Evolutionary conservation across 768 basidiomycete genomes (phyloP).

Genomic region (Russula virescens): DNA sequence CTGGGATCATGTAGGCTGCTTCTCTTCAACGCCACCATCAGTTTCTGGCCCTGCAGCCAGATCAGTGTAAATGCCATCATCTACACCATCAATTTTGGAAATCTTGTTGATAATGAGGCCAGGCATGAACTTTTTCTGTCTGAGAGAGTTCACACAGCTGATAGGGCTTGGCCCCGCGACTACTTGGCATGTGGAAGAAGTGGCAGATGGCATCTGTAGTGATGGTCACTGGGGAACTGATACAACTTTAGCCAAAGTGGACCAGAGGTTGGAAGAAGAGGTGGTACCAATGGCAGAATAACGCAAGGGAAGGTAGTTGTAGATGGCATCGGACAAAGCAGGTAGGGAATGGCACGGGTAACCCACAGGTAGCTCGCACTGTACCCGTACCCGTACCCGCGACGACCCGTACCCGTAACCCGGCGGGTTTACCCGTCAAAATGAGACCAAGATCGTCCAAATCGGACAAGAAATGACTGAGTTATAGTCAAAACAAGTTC

Average conservation of each 20-base stretch:
- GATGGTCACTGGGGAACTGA: conserved; percentile 23
- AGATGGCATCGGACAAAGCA: conserved; percentile 4
- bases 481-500: too few species aligned
- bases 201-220: conserved; percentile 12
- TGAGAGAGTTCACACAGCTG: conserved; percentile 22
- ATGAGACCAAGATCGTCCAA: too few species aligned
- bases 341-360: too few species aligned
- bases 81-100: conserved; percentile 40
- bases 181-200: conserved; percentile 16
- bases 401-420: too few species aligned
- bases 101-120: conserved; percentile 43
- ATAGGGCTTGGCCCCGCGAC: conserved; percentile 20
- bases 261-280: conserved; percentile 14
- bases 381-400: too few species aligned
- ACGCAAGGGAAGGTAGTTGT: conserved; percentile 10
- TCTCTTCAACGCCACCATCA: conserved; percentile 35
- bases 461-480: too few species aligned
- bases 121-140: conserved; percentile 21
- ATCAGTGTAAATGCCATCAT: conserved; percentile 34
- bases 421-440: too few species aligned
- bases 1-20: conserved; percentile 10
- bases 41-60: conserved; percentile 35
- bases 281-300: conserved; percentile 8
- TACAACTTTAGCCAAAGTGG: conserved; percentile 22
- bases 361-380: too few species aligned